Evolutionary conservation across 768 basidiomycete genomes (phyloP), one percentile per base, ranked within the genome.

Genomic region (Suillus lakei): DNA sequence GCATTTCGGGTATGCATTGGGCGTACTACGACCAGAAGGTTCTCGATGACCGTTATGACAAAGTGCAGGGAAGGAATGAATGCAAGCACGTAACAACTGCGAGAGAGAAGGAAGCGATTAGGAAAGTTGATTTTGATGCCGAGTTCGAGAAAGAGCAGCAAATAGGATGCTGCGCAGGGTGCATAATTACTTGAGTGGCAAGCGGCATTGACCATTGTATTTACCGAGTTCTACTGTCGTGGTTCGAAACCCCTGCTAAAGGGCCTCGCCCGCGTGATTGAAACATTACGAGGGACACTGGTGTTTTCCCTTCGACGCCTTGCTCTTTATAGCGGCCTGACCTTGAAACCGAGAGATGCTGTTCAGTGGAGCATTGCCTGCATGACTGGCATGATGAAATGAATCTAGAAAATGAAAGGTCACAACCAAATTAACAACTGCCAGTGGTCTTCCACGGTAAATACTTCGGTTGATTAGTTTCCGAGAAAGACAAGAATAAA

Each of bases 231-330:
- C 9, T 54, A 32, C 12, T 54, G 32, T 34, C 4, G 21, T 18
- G 8, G 16, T 28, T 51, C 26, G 50, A 16, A 50, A 26, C 13
- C 23, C 46, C 48, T 48, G 13, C 10, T 16, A 26, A 26, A 16
- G n/a, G 50, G 10, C 44, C 10, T 46, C n/a, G 10, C 26, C 28
- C 8, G 9, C 18, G 18, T 53, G 4, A 30, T 30, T 2, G 51
- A 30, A 30, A 30, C 9, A 53, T 30, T 71, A 15, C 16, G 60
- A n/a, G 38, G 75, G 65, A 51, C 26, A 50, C 12, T 26, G 66
- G 62, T 53, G 2, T 73, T 10, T 43, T 43, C 18, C 18, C 21
- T 13, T 73, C 46, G 78, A 81, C 8, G 15, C 16, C 48, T 68
- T 82, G 13, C 13, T 50, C 15, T 1, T 6, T 12, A 48, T 23